Base-by-base conservation (phyloP, 202 grass and related monocot genomes). In the Bolboschoenoplectus hybrid region DNA sequence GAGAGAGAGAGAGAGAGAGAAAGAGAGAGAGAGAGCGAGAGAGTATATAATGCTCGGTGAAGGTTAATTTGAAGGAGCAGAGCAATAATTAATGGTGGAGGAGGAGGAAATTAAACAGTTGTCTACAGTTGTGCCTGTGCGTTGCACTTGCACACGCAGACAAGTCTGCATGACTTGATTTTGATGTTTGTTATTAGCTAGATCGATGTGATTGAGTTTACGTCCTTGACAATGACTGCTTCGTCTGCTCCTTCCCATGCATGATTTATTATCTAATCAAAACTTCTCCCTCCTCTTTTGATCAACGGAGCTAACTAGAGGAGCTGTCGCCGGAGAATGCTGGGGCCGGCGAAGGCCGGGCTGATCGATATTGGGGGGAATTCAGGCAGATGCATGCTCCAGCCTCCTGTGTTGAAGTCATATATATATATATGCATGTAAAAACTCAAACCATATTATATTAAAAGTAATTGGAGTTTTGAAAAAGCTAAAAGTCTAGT, bases 91-190 rank as follows among this genome's bases (percentile, higher is more conserved):
- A 20, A 63, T 9, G 38, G 6, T n/a, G 14, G 70, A 78, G 20
- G 34, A 34, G 13, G 32, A 45, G 19, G 78, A 68, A 26, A 26
- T 26, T 26, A 26, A 26, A 91, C 76, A 82, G 41, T n/a, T 70
- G 12, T 0, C 51, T 45, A 45, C 74, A 56, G 74, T 56, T 26
- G 57, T 53, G 53, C 74, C 71, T 81, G 80, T 81, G 80, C 66
- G 7, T 77, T 49, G 70, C 69, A 26, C 26, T 26, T 26, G 26
- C 26, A 26, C 26, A 85, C 74, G 81, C 87, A 63, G 90, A 87
- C 86, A 61, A 84, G 84, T 91, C 64, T 63, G 16, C 62, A 43
- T 68, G 90, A 92, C 86, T 85, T 92, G 88, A 90, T 66, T 12
- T 62, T 68, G 88, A 80, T 56, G 51, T 20, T 56, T 66, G 2